A percentile compares a stretch with the other conserved stretches of the same genome.
Conservation (phyloP, 2,329 filamentous ascomycete species). For the Apiospora pterosperma region DNA sequence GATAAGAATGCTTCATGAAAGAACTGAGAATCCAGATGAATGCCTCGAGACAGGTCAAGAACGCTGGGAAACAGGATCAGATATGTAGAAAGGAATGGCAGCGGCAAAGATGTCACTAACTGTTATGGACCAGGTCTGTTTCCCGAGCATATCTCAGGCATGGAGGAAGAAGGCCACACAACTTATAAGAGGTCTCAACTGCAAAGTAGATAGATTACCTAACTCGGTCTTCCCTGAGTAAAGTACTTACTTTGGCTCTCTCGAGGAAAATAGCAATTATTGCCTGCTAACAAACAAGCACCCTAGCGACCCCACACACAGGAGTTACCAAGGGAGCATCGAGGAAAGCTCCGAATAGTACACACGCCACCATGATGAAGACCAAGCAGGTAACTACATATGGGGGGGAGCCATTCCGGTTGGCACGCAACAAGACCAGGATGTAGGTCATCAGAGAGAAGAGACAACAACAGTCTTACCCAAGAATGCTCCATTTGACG, state of each 20-base stretch:
- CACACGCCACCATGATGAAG: slow-evolving; percentile 20
- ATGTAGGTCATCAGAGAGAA: slow-evolving; percentile 5
- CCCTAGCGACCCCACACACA: slow-evolving; percentile 15
- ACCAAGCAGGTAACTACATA: slow-evolving; percentile 6
- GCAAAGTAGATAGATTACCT: not conserved
- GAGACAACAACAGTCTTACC: slow-evolving; percentile 23
- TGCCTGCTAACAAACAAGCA: slow-evolving; percentile 19
- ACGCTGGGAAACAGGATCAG: slow-evolving; percentile 30
- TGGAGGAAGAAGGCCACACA: slow-evolving; percentile 28
- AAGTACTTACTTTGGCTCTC: slow-evolving; percentile 6
- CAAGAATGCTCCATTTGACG: slow-evolving; percentile 29
- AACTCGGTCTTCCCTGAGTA: not conserved
- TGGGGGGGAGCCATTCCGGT: slow-evolving; percentile 8
- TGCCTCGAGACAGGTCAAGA: slow-evolving; percentile 27
- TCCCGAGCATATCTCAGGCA: slow-evolving; percentile 21
- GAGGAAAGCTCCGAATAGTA: slow-evolving; percentile 23
- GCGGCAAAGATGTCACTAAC: slow-evolving; percentile 28
- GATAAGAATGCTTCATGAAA: slow-evolving; percentile 30
- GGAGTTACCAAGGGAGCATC: slow-evolving; percentile 23
- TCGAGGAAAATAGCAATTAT: slow-evolving; percentile 17
- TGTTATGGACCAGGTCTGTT: slow-evolving; percentile 19
- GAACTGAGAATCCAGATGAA: slow-evolving; percentile 28
- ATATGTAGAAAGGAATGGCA: slow-evolving; percentile 35
- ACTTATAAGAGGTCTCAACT: slow-evolving; percentile 24
- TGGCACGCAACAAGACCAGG: slow-evolving; percentile 28